Percentiles rank a stretch among this genome's conserved stretches.
phyloP scores from a whole-genome alignment of 331 rosid genomes.

The Rhamnella rubrinervis region DNA sequence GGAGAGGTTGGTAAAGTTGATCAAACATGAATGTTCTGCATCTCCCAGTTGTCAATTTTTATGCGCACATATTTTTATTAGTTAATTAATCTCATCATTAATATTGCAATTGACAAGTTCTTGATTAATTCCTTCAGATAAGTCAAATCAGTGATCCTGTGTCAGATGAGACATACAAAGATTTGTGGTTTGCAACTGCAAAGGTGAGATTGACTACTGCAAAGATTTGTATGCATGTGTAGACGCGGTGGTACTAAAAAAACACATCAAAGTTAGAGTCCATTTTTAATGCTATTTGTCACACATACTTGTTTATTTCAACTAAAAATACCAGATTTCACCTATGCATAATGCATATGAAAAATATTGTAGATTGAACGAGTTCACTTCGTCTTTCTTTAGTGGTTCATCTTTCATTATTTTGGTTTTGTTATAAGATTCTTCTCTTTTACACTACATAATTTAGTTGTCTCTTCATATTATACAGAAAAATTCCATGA shows the following conservation, averaged over 20 bases:
- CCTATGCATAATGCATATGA: too few species aligned
- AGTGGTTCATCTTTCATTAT: background rate
- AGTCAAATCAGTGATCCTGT: slow-evolving; percentile 47
- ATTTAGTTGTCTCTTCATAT: background rate
- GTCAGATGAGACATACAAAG: slow-evolving; percentile 43
- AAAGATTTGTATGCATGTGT: too few species aligned
- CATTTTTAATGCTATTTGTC: too few species aligned
- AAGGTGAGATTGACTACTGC: slow-evolving; percentile 26
- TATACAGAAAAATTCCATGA: slow-evolving; percentile 38
- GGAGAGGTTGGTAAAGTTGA: slow-evolving; percentile 38
- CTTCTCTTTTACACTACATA: background rate
- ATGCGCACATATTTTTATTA: background rate
- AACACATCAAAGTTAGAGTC: too few species aligned
- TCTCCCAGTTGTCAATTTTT: background rate
- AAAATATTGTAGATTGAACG: too few species aligned
- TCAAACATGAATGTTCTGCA: background rate
- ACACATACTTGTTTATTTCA: too few species aligned
- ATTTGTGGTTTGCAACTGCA: slow-evolving; percentile 50
- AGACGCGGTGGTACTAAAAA: too few species aligned
- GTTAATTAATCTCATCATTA: background rate
- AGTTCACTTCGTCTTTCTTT: too few species aligned
- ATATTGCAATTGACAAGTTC: background rate
- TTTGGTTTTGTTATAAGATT: background rate
- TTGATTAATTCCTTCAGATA: slow-evolving; percentile 29
- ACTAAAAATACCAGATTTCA: too few species aligned